These are phyloP conservation scores for Diaporthe velutina DNA, from an alignment of 2,329 filamentous ascomycete genomes.

Conservation along the genomic window DNA sequence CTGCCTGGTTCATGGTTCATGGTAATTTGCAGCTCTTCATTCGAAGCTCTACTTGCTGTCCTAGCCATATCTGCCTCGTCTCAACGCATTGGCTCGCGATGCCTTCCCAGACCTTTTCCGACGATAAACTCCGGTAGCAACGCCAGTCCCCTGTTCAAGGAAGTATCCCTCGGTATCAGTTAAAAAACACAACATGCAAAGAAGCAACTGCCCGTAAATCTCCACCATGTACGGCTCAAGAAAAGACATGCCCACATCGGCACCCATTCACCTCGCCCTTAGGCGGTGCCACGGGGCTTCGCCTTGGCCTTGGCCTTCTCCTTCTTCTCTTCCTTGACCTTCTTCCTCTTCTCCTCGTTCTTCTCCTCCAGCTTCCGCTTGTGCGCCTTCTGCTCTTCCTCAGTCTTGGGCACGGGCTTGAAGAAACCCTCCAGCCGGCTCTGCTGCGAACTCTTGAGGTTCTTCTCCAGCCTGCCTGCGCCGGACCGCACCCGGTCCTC, in stretches of 20 bases:
- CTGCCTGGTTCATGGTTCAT: not conserved
- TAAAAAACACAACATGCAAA: not conserved
- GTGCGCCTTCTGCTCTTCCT: conserved; percentile 83
- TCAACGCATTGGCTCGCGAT: not conserved
- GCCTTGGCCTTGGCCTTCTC: conserved; percentile 92
- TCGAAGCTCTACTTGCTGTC: not conserved
- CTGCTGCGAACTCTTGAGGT: conserved; percentile 91
- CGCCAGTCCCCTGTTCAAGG: conserved; percentile 29
- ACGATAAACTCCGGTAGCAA: conserved; percentile 36
- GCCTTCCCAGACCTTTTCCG: conserved; percentile 17
- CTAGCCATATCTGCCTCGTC: conserved; percentile 10
- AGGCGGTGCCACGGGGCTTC: conserved; percentile 79
- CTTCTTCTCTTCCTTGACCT: conserved; percentile 93
- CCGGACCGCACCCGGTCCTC: conserved; percentile 91
- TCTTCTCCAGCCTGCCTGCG: conserved; percentile 86
- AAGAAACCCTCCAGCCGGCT: conserved; percentile 96
- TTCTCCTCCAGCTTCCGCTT: conserved; percentile 97
- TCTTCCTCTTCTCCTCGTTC: conserved; percentile 93
- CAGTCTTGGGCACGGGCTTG: conserved; percentile 90
- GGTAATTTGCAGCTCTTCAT: conserved; percentile 3
- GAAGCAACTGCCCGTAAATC: conserved; percentile 4
- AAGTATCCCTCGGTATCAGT: conserved; percentile 34
- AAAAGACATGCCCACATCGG: not conserved
- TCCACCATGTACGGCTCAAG: not conserved
- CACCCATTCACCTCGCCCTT: conserved; percentile 10